Percentiles rank a stretch among this genome's conserved stretches.
phyloP scores from a whole-genome alignment of 1,139 yeast genomes.

The Debaryomycetaceae sp. region DNA sequence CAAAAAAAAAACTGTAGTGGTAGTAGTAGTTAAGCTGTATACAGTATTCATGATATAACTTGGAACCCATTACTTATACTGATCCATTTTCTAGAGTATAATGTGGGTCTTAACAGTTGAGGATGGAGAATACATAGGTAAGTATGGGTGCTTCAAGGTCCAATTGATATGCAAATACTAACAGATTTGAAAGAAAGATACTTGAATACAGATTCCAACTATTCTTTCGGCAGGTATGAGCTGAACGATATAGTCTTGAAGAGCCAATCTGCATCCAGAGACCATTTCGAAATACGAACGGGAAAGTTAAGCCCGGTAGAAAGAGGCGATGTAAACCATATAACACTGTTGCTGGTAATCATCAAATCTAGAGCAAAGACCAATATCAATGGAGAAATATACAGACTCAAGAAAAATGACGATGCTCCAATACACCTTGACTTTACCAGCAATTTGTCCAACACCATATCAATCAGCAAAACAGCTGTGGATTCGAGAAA shows the following conservation, averaged over 20 bases:
- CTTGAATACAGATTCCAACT: constrained; percentile 17
- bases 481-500: constrained; percentile 15
- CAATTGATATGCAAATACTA: too few species aligned
- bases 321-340: constrained; percentile 8
- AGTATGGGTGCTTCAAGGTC: background rate
- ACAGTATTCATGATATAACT: too few species aligned
- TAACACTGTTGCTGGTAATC: constrained; percentile 19
- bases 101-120: constrained; percentile 6
- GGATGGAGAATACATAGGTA: constrained; percentile 3
- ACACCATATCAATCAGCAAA: constrained; percentile 8
- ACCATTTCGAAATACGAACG: constrained; percentile 23
- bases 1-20: too few species aligned
- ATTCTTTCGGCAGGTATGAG: constrained; percentile 29
- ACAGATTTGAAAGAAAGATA: constrained; percentile 3
- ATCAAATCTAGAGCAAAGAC: constrained; percentile 32
- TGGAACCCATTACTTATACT: too few species aligned
- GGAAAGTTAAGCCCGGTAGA: constrained; percentile 8
- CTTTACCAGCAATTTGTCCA: constrained; percentile 13
- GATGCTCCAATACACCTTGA: constrained; percentile 14
- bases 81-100: too few species aligned
- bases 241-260: constrained; percentile 18
- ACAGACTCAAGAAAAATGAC: constrained; percentile 19
- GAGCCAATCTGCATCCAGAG: constrained; percentile 26
- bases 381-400: constrained; percentile 23
- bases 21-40: too few species aligned